Evolutionary conservation across 23 red algal genomes (phyloP).

Genomic region (Gracilaria caudata): DNA sequence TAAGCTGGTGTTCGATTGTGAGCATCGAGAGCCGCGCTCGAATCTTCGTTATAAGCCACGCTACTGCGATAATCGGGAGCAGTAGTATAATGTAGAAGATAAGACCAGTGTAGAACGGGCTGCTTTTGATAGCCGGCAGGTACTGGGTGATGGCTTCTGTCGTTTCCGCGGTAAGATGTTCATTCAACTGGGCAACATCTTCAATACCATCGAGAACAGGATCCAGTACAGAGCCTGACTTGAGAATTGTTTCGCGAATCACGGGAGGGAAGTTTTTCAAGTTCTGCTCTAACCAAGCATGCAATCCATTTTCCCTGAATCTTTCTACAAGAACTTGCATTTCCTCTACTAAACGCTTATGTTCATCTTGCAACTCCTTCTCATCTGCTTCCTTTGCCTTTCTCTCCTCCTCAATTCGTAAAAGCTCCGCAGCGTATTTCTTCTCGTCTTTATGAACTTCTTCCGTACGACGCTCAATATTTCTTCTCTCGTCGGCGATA

Average conservation of each 20-base stretch:
- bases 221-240: constrained; percentile 47
- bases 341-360: constrained; percentile 47
- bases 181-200: constrained; percentile 64
- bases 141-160: constrained; percentile 58
- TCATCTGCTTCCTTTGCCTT: constrained; percentile 48
- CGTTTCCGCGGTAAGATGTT: constrained; percentile 60
- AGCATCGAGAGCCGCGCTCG: constrained; percentile 58
- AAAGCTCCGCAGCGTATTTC: constrained; percentile 30
- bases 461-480: constrained; percentile 41
- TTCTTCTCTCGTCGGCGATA: constrained; percentile 41
- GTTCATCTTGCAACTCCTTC: constrained; percentile 55
- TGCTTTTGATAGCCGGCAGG: constrained; percentile 57
- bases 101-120: constrained; percentile 74
- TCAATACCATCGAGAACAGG: constrained; percentile 66
- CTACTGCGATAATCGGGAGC: constrained; percentile 43
- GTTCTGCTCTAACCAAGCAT: constrained; percentile 63
- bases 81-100: constrained; percentile 75
- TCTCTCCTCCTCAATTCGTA: constrained; percentile 25
- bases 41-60: constrained; percentile 59
- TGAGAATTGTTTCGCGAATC: constrained; percentile 63
- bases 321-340: constrained; percentile 43
- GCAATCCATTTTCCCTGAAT: constrained; percentile 66
- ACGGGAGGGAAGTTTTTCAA: constrained; percentile 49
- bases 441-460: constrained; percentile 42
- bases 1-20: constrained; percentile 69